Base-by-base conservation (phyloP, 139 green algal genomes). In the Auxenochlorella protothecoides region DNA sequence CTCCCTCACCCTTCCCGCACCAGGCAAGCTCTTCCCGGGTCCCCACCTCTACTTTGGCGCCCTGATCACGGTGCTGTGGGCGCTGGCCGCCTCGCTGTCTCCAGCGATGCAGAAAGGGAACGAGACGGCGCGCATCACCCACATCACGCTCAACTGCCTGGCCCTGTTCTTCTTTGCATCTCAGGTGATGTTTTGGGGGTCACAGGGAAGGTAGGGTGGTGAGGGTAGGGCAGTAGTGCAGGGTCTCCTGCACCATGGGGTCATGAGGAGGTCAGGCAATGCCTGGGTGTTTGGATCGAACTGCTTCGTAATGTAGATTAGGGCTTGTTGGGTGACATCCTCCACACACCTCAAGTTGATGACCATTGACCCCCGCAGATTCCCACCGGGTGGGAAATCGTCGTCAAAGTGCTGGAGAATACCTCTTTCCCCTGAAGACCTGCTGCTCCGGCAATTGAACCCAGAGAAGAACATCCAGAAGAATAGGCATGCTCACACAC, bases 61-160 rank as follows among this genome's bases (percentile, higher is more conserved):
- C 51, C 73, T 55, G 72, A 98, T 99, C 69, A 87, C 91, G 3
- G 85, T 83, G 3, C 78, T 98, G 61, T 99, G 95, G 95, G 93
- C 92, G 3, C 63, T 88, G 6, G 95, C 95, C 14, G 91, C 95
- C 0, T 76, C 89, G 0, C 84, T 98, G 65, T 88, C 96, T 62
- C 94, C 94, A 3, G 76, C 83, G 5, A 99, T 99, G 95, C 86
- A 96, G 76, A 97, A 96, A 83, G 95, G 95, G 69, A 94, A 97
- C 80, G 78, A 97, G 6, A 88, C 72, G 14, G 94, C 95, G 3
- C 82, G 95, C 65, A 90, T 70, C 68, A 68, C 73, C 5, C 95
- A 99, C 86, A 98, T 99, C 69, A 85, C 81, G 8, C 77, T 97
- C 51, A 99, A 99, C 78, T 60, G 71, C 6, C 14, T 91, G 67